Base-by-base conservation (phyloP, 2,329 filamentous ascomycete species). In the Atkinsonella texensis region DNA sequence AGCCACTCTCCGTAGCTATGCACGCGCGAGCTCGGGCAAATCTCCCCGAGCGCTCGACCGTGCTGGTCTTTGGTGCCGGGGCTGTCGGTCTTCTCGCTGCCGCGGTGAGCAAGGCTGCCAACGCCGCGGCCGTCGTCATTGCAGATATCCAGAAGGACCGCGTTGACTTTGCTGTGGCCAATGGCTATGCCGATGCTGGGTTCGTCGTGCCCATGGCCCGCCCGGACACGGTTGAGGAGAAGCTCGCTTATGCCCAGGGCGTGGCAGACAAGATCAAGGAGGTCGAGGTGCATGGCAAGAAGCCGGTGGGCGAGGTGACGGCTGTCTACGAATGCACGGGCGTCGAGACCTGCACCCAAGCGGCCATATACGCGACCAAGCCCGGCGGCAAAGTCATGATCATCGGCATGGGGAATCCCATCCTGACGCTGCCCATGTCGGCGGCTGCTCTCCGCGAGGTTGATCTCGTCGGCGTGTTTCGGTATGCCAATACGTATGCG, bases 271-370 rank as follows among this genome's bases (percentile, higher is more conserved):
- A 67, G 53, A 66, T 76, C 48, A 70, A 68, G 58, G 58, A 58
- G 33, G 65, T 66, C 0, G 55, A 58, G 35, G 63, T 69, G 2
- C 59, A 61, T 1, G 71, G 70, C 9, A 62, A 70, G 56, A 62
- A 70, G 56, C 72, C 76, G 12, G 74, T 86, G 54, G 79, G 71
- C 0, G 81, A 87, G 61, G 76, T 86, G 0, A 76, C 80, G 48
- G 78, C 79, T 1, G 83, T 85, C 2, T 89, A 85, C 60, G 86
- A 90, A 68, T 89, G 85, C 63, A 90, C 87, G 0, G 87, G 87
- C 9, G 85, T 89, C 20, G 85, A 87, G 62, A 79, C 80, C 0
- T 90, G 85, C 59, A 73, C 89, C 59, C 86, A 90, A 64, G 80
- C 81, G 6, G 77, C 83, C 4, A 88, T 90, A 51, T 90, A 86